Evolutionary conservation across 2,329 filamentous ascomycete genomes (phyloP).

Genomic region (Botrytis squamosa): DNA sequence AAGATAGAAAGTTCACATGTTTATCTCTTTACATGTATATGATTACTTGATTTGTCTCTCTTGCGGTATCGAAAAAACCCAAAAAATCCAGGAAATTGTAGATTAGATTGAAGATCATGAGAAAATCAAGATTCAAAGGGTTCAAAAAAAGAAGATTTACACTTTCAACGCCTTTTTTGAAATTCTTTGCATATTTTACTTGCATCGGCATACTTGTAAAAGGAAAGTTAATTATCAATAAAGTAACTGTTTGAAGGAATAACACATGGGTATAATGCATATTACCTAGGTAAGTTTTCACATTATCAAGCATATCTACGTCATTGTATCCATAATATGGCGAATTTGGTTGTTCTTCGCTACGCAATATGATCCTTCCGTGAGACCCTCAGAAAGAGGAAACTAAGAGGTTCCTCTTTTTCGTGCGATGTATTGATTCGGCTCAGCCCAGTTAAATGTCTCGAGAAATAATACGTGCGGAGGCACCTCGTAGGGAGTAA

Average conservation of each 20-base stretch:
- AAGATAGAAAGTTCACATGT: not conserved
- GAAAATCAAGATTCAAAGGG: slow-evolving; percentile 5
- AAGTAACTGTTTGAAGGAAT: not conserved
- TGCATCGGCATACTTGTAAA: not conserved
- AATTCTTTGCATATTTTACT: slow-evolving; percentile 1
- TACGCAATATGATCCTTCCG: slow-evolving; percentile 12
- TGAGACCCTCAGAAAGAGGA: not conserved
- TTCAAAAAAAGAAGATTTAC: not conserved
- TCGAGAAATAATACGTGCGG: not conserved
- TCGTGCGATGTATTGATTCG: not conserved
- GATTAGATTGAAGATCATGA: not conserved
- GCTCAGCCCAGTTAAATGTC: slow-evolving; percentile 5
- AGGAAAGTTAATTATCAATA: not conserved
- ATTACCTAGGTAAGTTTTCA: not conserved
- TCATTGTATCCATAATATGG: slow-evolving; percentile 18
- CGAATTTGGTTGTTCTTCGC: slow-evolving; percentile 10
- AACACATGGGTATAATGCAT: not conserved
- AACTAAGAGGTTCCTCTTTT: not conserved
- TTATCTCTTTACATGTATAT: not conserved
- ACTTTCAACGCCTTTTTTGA: not conserved
- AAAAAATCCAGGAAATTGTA: not conserved
- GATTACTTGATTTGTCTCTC: not conserved
- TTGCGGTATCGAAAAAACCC: not conserved
- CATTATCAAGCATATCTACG: not conserved
- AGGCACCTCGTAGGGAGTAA: not conserved